Conservation (phyloP, 176 grass and related monocot species). For the Secale cereale region DNA sequence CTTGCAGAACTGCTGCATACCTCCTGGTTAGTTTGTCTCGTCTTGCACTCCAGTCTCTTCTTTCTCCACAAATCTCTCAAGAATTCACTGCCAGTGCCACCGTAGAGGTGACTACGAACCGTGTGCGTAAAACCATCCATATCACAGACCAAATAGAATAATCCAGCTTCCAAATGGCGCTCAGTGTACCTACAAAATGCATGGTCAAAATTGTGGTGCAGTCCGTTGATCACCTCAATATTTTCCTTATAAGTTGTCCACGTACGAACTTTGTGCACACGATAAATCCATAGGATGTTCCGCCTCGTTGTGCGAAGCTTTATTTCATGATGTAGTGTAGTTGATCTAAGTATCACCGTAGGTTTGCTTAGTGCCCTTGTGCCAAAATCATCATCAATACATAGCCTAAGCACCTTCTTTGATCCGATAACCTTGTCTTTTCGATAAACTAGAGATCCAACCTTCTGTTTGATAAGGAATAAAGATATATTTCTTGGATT, state of each 20-base stretch:
- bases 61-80: not conserved
- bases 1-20: not conserved
- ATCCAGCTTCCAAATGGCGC: not conserved
- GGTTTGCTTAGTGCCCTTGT: not conserved
- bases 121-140: not conserved
- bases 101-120: not conserved
- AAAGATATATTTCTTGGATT: too few species aligned
- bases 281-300: not conserved
- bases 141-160: not conserved
- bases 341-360: not conserved
- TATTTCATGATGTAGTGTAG: not conserved
- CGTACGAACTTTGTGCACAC: not conserved
- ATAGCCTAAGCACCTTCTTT: not conserved
- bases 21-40: not conserved
- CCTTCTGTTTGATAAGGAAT: not conserved
- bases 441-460: not conserved
- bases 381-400: not conserved
- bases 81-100: not conserved
- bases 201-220: not conserved
- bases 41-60: not conserved
- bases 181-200: not conserved
- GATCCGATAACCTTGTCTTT: not conserved
- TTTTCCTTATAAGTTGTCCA: too few species aligned
- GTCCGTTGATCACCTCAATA: too few species aligned
- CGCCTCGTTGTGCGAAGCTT: not conserved